Percentiles rank a stretch among this genome's conserved stretches.
phyloP scores from a whole-genome alignment of 192 early-diverging fungal genomes.

The Backusella sp. region DNA sequence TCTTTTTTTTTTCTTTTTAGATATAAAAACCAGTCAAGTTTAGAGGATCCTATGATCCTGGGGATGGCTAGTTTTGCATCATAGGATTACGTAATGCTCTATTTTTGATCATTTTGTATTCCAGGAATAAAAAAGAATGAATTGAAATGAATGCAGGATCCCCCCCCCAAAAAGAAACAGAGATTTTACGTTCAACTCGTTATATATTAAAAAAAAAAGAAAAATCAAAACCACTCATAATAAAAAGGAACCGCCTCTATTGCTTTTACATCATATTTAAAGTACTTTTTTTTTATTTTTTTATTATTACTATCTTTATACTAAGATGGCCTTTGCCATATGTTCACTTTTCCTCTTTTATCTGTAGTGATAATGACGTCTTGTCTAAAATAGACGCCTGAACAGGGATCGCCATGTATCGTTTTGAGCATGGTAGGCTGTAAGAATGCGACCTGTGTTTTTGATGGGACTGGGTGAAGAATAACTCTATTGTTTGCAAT shows the following conservation, averaged over 20 bases:
- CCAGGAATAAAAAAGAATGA: no score
- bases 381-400: slow-evolving; percentile 33
- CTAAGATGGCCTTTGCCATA: slow-evolving; percentile 31
- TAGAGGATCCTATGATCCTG: no score
- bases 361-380: slow-evolving; percentile 42
- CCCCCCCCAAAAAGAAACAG: no score
- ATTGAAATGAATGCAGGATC: no score
- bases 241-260: not conserved
- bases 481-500: slow-evolving; percentile 4
- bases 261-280: not conserved
- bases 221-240: no score
- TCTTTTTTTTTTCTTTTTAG: no score
- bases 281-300: not conserved
- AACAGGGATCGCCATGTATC: slow-evolving; percentile 36
- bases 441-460: slow-evolving; percentile 32
- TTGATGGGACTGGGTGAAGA: slow-evolving; percentile 29
- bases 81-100: no score
- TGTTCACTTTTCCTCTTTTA: slow-evolving; percentile 29
- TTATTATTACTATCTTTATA: not conserved
- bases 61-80: no score
- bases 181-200: no score
- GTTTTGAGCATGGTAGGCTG: slow-evolving; percentile 33
- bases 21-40: no score
- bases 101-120: no score
- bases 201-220: no score